A percentile compares a stretch with the other conserved stretches of the same genome.
Conservation (phyloP, 345 rosid genomes). For the Populus tremula region DNA sequence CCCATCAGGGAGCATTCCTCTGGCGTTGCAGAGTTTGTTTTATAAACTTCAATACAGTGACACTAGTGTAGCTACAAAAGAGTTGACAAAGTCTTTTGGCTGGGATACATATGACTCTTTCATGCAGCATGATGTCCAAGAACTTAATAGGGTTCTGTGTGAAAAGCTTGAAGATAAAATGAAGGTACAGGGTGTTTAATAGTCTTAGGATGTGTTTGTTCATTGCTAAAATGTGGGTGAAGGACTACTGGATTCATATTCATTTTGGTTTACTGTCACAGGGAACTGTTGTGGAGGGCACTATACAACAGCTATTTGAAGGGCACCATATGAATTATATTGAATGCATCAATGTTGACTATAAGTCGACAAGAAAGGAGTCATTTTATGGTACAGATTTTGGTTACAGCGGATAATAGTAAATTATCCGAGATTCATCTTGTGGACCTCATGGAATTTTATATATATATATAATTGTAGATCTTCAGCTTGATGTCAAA, state of each 20-base stretch:
- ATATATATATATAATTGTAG: conserved; percentile 40
- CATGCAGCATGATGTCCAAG: conserved; percentile 99
- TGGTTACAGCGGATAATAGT: conserved; percentile 7
- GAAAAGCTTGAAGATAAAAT: conserved; percentile 99
- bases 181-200: conserved; percentile 52
- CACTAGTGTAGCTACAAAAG: conserved; percentile 56
- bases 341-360: conserved; percentile 95
- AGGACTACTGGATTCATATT: background rate
- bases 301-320: conserved; percentile 54
- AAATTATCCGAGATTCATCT: conserved; percentile 19
- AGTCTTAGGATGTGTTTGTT: background rate
- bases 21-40: conserved; percentile 54
- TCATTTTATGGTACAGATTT: conserved; percentile 82
- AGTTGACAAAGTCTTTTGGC: conserved; percentile 65
- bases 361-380: conserved; percentile 93
- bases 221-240: background rate
- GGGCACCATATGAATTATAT: conserved; percentile 85
- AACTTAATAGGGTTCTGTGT: conserved; percentile 88
- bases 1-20: conserved; percentile 78
- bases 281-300: conserved; percentile 64
- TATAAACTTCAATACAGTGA: conserved; percentile 56
- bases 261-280: conserved; percentile 20
- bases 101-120: conserved; percentile 98
- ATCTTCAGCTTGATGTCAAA: conserved; percentile 98
- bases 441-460: conserved; percentile 13